Base-by-base conservation (phyloP, 202 grass and related monocot species). In the Sporobolus alterniflorus region DNA sequence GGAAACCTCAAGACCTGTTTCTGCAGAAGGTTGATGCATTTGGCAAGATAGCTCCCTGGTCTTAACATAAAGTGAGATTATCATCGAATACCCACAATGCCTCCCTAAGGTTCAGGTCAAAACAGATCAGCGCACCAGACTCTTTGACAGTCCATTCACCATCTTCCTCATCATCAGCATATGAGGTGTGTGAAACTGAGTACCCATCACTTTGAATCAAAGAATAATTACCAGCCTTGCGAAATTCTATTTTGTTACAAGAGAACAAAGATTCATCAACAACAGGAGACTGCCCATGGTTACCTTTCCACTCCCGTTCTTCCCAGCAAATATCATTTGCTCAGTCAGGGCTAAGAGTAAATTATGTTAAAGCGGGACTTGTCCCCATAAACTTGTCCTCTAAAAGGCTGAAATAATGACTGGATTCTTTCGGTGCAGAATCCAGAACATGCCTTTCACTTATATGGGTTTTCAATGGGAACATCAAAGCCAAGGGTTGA, bases 11-110 rank as follows among this genome's bases (percentile, higher is more conserved):
- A 98, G 89, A 12, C 96, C 96, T 89, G 95, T 93, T 41, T 98
- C 96, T 44, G 96, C 96, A 54, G 96, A 98, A 12, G 91, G 89
- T 78, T 98, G 92, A 79, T 98, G 95, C 93, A 98, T 98, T 82
- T 95, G 96, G 69, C 96, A 98, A 25, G 92, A 98, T 71, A 98
- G 15, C 67, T 98, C 96, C 52, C 91, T 91, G 17, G 83, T 91
- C 42, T 91, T 89, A 55, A 97, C 91, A 34, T 90, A 97, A 76
- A 93, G n/a, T n/a, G n/a, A n/a, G n/a, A n/a, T n/a, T n/a, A n/a
- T n/a, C n/a, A n/a, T n/a, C n/a, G n/a, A n/a, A n/a, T n/a, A n/a
- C n/a, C n/a, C n/a, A n/a, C n/a, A n/a, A n/a, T n/a, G n/a, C n/a
- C n/a, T n/a, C n/a, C n/a, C n/a, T n/a, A n/a, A n/a, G n/a, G n/a